These are phyloP conservation scores for Thraustotheca clavata DNA, from an alignment of 352 stramenopile genomes.

Conservation along the genomic window DNA sequence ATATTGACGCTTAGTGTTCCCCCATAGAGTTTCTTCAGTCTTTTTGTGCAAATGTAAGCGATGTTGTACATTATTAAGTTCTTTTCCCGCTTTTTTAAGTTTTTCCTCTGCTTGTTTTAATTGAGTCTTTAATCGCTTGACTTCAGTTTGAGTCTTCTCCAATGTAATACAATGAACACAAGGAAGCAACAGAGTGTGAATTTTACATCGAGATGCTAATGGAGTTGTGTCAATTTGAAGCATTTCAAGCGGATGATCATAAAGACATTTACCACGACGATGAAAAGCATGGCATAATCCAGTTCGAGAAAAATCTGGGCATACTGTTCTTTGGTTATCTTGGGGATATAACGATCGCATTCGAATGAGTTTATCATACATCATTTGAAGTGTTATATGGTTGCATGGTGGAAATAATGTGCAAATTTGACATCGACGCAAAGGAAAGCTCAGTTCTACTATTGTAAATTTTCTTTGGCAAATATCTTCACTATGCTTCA, in stretches of 20 bases:
- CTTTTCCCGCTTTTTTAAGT: constrained; percentile 28
- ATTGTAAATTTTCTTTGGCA: constrained; percentile 33
- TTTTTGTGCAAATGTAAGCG: constrained; percentile 6
- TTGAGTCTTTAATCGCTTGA: constrained; percentile 20
- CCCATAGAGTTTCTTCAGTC: constrained; percentile 45
- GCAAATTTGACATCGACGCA: constrained; percentile 53
- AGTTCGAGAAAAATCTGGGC: constrained; percentile 35
- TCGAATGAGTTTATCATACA: constrained; percentile 38
- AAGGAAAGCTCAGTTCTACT: constrained; percentile 41
- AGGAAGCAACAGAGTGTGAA: constrained; percentile 46
- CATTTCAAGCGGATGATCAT: constrained; percentile 39
- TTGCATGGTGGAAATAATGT: constrained; percentile 54
- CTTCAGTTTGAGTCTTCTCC: constrained; percentile 23
- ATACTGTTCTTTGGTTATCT: constrained; percentile 25
- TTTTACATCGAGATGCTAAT: constrained; percentile 33
- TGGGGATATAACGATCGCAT: constrained; percentile 41
- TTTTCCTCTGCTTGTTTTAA: constrained; percentile 31
- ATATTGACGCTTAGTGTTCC: constrained; percentile 36
- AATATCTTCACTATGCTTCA: background rate
- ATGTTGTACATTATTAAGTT: constrained; percentile 35
- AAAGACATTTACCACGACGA: constrained; percentile 49
- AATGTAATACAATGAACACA: constrained; percentile 52
- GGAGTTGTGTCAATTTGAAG: constrained; percentile 45
- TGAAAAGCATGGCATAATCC: constrained; percentile 57
- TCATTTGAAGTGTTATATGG: constrained; percentile 38